Evolutionary conservation across 805 yeast genomes (phyloP).

Genomic region (Naumovozyma dairenensis): DNA sequence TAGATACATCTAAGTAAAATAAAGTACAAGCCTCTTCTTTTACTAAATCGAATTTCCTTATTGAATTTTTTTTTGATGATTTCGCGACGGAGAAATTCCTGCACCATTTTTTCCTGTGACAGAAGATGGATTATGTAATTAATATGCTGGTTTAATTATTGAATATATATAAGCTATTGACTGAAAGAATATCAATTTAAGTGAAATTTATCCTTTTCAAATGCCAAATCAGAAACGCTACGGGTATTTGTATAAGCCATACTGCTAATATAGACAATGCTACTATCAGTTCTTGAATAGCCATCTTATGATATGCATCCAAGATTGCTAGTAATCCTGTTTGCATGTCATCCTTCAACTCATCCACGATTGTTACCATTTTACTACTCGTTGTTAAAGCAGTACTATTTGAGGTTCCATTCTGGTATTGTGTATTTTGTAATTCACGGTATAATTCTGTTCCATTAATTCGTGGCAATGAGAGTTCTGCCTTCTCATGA

Average conservation of each 20-base stretch:
- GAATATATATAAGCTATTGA: no score
- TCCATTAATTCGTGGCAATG: conserved; percentile 43
- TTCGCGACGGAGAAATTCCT: no score
- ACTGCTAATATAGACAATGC: conserved; percentile 35
- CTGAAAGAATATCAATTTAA: no score
- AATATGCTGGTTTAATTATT: no score
- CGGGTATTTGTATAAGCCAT: conserved; percentile 40
- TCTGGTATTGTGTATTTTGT: not conserved
- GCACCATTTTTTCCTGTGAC: no score
- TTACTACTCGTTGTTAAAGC: not conserved
- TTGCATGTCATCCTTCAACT: conserved; percentile 20
- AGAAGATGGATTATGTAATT: no score
- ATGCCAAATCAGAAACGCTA: conserved; percentile 27
- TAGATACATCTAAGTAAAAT: no score
- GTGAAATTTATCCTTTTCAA: no score
- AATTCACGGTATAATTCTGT: conserved; percentile 22
- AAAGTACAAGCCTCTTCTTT: no score
- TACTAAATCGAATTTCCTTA: no score
- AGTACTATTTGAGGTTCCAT: conserved; percentile 5
- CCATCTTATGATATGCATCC: conserved; percentile 20
- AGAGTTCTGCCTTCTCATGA: conserved; percentile 47
- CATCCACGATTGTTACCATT: conserved; percentile 1
- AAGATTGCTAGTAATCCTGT: conserved; percentile 24
- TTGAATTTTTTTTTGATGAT: no score
- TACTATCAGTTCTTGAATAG: conserved; percentile 39